Percentiles rank a stretch among this genome's conserved stretches.
phyloP scores from a whole-genome alignment of 805 yeast genomes.

The Candida mattraensis region DNA sequence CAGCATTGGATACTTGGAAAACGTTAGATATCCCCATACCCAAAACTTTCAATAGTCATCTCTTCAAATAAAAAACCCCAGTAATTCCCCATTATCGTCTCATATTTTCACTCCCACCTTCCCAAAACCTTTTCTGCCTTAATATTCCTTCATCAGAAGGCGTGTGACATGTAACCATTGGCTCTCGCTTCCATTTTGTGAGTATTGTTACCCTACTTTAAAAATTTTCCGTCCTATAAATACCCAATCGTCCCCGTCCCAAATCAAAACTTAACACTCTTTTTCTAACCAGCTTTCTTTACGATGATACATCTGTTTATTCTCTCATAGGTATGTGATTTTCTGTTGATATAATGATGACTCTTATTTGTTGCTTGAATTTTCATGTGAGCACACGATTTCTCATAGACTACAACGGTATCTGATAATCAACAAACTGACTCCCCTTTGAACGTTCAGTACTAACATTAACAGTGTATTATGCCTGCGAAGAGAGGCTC shows the following conservation, averaged over 20 bases:
- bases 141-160: too few species aligned
- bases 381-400: slow-evolving; percentile 26
- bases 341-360: slow-evolving; percentile 8
- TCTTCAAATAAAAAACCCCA: slow-evolving; percentile 3
- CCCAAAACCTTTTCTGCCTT: too few species aligned
- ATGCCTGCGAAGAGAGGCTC: slow-evolving; percentile 11
- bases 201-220: slow-evolving; percentile 10
- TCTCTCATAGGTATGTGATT: too few species aligned
- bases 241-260: too few species aligned
- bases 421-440: slow-evolving; percentile 24
- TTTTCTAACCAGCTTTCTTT: too few species aligned
- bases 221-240: too few species aligned
- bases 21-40: neutral
- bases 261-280: too few species aligned
- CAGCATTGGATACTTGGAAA: slow-evolving; percentile 11
- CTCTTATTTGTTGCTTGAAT: slow-evolving; percentile 28
- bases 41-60: slow-evolving; percentile 1
- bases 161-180: too few species aligned
- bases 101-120: slow-evolving; percentile 1
- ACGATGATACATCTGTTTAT: too few species aligned
- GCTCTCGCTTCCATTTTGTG: slow-evolving; percentile 3
- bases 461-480: slow-evolving; percentile 9
- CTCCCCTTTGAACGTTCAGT: neutral
- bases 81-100: neutral
- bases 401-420: slow-evolving; percentile 40